Conservation (phyloP, 257 asterid genomes). For the Solanum tacnaense region DNA sequence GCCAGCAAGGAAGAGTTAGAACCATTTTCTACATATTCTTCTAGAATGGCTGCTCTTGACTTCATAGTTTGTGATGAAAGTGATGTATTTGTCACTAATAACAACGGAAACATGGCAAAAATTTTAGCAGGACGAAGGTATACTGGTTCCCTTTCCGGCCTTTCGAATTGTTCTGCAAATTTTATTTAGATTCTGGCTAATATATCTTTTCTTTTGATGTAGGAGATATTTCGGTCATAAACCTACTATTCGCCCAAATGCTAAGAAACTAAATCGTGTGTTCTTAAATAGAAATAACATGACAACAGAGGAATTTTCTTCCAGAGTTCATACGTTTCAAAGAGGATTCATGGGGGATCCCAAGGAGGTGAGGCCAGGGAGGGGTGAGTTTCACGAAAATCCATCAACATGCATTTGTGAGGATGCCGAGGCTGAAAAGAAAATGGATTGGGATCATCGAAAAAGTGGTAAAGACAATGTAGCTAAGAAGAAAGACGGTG, state of each 20-base stretch:
- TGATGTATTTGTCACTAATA: conserved; percentile 89
- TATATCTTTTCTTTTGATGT: conserved; percentile 10
- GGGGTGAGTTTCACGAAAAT: conserved; percentile 91
- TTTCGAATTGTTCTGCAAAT: background rate
- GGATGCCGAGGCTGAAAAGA: conserved; percentile 41
- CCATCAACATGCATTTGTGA: conserved; percentile 91
- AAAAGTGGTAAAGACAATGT: conserved; percentile 16
- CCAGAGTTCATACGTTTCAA: conserved; percentile 44
- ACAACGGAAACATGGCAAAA: conserved; percentile 99
- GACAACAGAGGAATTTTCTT: conserved; percentile 70
- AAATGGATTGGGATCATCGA: conserved; percentile 17
- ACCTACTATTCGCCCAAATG: conserved; percentile 92
- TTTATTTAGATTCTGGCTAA: background rate
- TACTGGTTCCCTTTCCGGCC: background rate
- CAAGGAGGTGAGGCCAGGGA: conserved; percentile 83
- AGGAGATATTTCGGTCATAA: conserved; percentile 99
- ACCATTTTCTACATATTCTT: conserved; percentile 70
- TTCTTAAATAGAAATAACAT: conserved; percentile 53
- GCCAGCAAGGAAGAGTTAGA: conserved; percentile 61
- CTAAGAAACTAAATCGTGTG: conserved; percentile 61
- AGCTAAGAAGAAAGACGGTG: conserved; percentile 22
- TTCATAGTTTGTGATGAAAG: conserved; percentile 91
- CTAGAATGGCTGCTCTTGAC: conserved; percentile 96
- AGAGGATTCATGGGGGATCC: conserved; percentile 94
- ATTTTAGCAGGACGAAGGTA: conserved; percentile 96